A percentile compares a stretch with the other conserved stretches of the same genome.
Conservation (phyloP, 768 basidiomycete species). For the Gautieria morchelliformis region DNA sequence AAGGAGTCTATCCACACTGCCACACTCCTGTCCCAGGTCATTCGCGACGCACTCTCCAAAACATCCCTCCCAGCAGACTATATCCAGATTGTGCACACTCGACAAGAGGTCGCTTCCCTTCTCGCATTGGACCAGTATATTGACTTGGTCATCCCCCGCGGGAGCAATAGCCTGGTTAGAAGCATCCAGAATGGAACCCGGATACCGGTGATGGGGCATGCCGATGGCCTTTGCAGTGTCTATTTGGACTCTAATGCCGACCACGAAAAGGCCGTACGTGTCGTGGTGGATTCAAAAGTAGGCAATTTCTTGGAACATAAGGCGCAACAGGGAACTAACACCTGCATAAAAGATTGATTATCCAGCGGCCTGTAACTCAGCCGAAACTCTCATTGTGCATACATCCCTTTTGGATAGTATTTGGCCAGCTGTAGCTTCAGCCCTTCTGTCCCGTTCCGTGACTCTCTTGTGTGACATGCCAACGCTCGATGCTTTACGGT, state of each 20-base stretch:
- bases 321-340: background rate
- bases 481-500: conserved; percentile 48
- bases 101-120: conserved; percentile 82
- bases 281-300: conserved; percentile 90
- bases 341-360: conserved; percentile 64
- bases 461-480: conserved; percentile 69
- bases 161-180: conserved; percentile 82
- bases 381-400: conserved; percentile 85
- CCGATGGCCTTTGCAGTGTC: conserved; percentile 88
- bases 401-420: conserved; percentile 55
- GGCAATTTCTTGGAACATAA: conserved; percentile 7
- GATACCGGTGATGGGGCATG: conserved; percentile 98
- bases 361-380: conserved; percentile 92
- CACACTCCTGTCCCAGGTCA: conserved; percentile 64
- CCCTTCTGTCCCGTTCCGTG: conserved; percentile 61
- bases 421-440: conserved; percentile 73
- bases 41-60: conserved; percentile 63
- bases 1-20: conserved; percentile 88
- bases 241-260: conserved; percentile 83
- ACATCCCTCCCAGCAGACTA: conserved; percentile 71
- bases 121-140: conserved; percentile 86
- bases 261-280: conserved; percentile 65
- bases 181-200: conserved; percentile 84
- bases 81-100: conserved; percentile 86
- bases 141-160: conserved; percentile 93